phyloP scores from a whole-genome alignment of 352 stramenopile species.

The Globisporangium heterothallicum region DNA sequence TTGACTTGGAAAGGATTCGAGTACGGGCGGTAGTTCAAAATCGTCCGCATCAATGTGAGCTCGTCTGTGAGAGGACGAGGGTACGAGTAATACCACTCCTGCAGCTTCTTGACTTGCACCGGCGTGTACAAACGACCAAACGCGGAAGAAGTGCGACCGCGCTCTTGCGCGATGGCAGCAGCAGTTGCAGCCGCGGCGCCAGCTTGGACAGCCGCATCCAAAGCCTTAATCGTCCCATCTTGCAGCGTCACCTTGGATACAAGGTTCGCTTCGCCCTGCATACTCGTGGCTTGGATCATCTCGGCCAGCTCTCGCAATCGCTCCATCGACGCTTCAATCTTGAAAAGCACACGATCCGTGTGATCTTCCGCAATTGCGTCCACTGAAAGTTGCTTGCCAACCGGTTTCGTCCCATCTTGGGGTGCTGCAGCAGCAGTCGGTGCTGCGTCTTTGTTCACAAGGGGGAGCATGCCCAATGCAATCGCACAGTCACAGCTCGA shows the following conservation, averaged over 20 bases:
- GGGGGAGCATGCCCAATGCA: conserved; percentile 57
- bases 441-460: conserved; percentile 18
- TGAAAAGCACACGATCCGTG: conserved; percentile 71
- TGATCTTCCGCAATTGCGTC: conserved; percentile 71
- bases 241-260: conserved; percentile 70
- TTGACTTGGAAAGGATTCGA: conserved; percentile 57
- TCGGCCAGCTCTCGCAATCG: conserved; percentile 69
- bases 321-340: conserved; percentile 69
- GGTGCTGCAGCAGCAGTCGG: conserved; percentile 8
- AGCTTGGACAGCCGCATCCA: conserved; percentile 54
- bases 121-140: conserved; percentile 55
- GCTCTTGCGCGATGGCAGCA: conserved; percentile 67
- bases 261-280: conserved; percentile 78
- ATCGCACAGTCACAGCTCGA: conserved; percentile 51
- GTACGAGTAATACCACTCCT: conserved; percentile 84
- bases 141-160: conserved; percentile 42
- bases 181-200: conserved; percentile 59
- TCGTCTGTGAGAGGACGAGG: conserved; percentile 71
- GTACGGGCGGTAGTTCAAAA: conserved; percentile 78
- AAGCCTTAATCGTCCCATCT: conserved; percentile 45
- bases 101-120: conserved; percentile 70
- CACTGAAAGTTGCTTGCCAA: conserved; percentile 11
- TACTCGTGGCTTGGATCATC: conserved; percentile 77
- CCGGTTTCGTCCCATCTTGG: conserved; percentile 1
- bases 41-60: conserved; percentile 78